These are phyloP conservation scores for Ophioceras dolichostomum DNA, from an alignment of 2,329 filamentous ascomycete genomes.

Conservation along the genomic window DNA sequence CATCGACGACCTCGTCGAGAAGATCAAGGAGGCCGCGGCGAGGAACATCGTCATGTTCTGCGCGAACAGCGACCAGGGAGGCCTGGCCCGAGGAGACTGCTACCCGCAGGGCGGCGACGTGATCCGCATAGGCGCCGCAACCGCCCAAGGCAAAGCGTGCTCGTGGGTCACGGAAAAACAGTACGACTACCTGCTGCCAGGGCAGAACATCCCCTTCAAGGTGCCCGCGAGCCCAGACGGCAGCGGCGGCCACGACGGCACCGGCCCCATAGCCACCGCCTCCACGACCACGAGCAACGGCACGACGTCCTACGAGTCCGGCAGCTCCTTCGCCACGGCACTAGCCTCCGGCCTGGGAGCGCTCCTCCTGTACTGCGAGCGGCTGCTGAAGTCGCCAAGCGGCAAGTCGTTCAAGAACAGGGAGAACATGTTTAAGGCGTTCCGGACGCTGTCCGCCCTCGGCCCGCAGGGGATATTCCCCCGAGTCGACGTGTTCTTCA, in stretches of 20 bases:
- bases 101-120: background rate
- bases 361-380: background rate
- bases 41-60: slow-evolving; percentile 3
- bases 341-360: background rate
- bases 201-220: background rate
- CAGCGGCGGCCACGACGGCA: background rate
- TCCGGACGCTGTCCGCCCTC: too few species aligned
- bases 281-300: too few species aligned
- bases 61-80: background rate
- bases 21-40: background rate
- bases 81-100: background rate
- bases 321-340: background rate
- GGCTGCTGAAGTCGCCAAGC: too few species aligned
- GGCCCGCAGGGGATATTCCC: too few species aligned
- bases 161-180: background rate
- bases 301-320: too few species aligned
- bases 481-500: too few species aligned
- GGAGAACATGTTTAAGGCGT: too few species aligned
- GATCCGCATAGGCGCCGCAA: background rate
- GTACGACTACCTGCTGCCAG: background rate
- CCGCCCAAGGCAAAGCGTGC: background rate
- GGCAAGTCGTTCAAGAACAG: too few species aligned
- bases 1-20: background rate
- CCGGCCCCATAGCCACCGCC: too few species aligned
- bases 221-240: background rate